Conservation (phyloP, 2,329 filamentous ascomycete genomes). For the Rhytidhysteron rufulum region DNA sequence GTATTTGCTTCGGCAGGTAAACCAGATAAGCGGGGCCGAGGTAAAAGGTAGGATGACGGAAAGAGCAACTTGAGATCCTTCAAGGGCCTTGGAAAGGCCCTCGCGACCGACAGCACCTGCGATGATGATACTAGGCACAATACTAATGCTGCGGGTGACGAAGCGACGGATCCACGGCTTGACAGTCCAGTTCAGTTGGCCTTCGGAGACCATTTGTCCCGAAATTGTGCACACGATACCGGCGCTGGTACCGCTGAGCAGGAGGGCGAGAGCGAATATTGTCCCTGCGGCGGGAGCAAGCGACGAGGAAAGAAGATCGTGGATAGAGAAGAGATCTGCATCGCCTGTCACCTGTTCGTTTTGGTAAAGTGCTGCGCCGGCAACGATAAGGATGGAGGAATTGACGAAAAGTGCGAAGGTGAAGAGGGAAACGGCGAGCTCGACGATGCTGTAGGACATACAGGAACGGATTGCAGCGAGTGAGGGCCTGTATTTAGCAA, state of each 20-base stretch:
- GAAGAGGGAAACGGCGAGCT: slow-evolving; percentile 69
- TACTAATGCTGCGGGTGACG: slow-evolving; percentile 73
- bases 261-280: slow-evolving; percentile 76
- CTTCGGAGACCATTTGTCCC: slow-evolving; percentile 85
- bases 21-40: slow-evolving; percentile 78
- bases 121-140: slow-evolving; percentile 78
- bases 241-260: slow-evolving; percentile 75
- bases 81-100: slow-evolving; percentile 68
- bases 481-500: slow-evolving; percentile 66
- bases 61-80: slow-evolving; percentile 72
- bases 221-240: slow-evolving; percentile 88
- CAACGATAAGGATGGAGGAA: slow-evolving; percentile 75
- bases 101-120: slow-evolving; percentile 70
- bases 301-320: slow-evolving; percentile 63
- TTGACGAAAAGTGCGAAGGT: slow-evolving; percentile 85
- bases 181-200: slow-evolving; percentile 70
- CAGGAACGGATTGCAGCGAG: slow-evolving; percentile 69
- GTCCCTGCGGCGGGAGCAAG: slow-evolving; percentile 74
- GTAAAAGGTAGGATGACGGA: slow-evolving; percentile 79
- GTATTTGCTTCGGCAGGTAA: slow-evolving; percentile 73
- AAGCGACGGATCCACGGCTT: slow-evolving; percentile 76
- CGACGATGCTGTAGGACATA: slow-evolving; percentile 68
- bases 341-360: slow-evolving; percentile 53
- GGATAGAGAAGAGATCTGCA: slow-evolving; percentile 80
- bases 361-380: slow-evolving; percentile 74